These are phyloP conservation scores for Lepiota venenata DNA, from an alignment of 768 basidiomycete species.

Conservation along the genomic window DNA sequence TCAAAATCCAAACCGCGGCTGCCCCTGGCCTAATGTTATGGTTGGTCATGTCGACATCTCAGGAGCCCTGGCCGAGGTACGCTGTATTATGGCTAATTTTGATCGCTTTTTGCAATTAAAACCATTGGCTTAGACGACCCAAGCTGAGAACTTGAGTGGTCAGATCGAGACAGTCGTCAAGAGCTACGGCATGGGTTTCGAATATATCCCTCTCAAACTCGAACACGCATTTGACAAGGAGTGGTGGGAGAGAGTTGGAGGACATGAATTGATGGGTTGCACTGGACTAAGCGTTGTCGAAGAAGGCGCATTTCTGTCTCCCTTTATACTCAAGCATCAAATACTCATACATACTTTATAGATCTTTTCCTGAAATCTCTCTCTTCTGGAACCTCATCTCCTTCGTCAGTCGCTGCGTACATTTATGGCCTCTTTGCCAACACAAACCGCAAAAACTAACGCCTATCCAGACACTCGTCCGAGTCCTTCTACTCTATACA, in stretches of 20 bases:
- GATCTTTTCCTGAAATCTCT: slow-evolving; percentile 28
- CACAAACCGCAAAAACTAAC: slow-evolving; percentile 62
- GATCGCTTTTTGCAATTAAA: slow-evolving; percentile 11
- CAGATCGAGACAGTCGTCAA: slow-evolving; percentile 39
- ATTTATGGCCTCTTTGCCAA: slow-evolving; percentile 68
- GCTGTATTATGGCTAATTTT: slow-evolving; percentile 21
- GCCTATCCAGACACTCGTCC: slow-evolving; percentile 57
- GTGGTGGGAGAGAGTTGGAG: slow-evolving; percentile 61
- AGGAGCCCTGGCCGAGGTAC: slow-evolving; percentile 56
- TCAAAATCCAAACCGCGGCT: slow-evolving; percentile 54
- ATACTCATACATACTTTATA: slow-evolving; percentile 10
- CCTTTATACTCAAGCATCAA: neutral
- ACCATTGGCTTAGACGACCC: slow-evolving; percentile 35
- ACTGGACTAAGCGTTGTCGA: slow-evolving; percentile 43
- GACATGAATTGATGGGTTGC: slow-evolving; percentile 17
- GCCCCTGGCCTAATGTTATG: slow-evolving; percentile 9
- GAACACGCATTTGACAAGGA: slow-evolving; percentile 69
- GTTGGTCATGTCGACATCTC: slow-evolving; percentile 55
- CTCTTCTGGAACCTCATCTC: slow-evolving; percentile 21
- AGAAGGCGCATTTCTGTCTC: slow-evolving; percentile 37
- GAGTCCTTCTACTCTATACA: slow-evolving; percentile 69
- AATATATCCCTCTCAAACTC: slow-evolving; percentile 60
- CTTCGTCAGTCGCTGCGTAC: slow-evolving; percentile 32
- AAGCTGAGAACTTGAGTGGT: slow-evolving; percentile 43
- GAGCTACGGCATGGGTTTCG: slow-evolving; percentile 28